Percentiles rank a stretch among this genome's conserved stretches.
Conservation (phyloP, 495 filamentous ascomycete species). For the Penicillium parvum region DNA sequence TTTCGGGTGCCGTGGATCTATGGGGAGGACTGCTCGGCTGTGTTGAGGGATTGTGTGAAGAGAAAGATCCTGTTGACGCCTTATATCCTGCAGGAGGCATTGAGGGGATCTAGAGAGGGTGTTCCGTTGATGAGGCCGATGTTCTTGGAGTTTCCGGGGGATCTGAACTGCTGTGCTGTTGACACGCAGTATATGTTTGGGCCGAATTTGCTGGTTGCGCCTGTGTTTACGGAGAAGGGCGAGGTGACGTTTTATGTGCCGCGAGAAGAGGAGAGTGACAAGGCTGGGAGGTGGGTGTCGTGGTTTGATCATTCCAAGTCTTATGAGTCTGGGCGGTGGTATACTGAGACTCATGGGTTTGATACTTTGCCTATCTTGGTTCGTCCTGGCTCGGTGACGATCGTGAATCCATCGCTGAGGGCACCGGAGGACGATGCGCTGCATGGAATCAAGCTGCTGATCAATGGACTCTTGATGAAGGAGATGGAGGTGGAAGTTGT, state of each 20-base stretch:
- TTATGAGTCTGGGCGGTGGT: conserved; percentile 39
- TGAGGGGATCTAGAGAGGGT: conserved; percentile 39
- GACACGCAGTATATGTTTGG: conserved; percentile 68
- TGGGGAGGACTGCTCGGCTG: conserved; percentile 56
- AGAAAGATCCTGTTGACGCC: conserved; percentile 61
- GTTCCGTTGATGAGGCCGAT: conserved; percentile 56
- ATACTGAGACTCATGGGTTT: conserved; percentile 42
- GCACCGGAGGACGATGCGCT: conserved; percentile 34
- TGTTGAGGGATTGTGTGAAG: conserved; percentile 53
- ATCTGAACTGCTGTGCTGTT: conserved; percentile 57
- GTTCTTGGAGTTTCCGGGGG: conserved; percentile 62
- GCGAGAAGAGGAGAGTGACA: conserved; percentile 21
- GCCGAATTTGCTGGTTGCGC: conserved; percentile 52
- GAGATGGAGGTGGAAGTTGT: conserved; percentile 32
- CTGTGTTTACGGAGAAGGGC: conserved; percentile 56
- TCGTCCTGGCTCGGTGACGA: conserved; percentile 35
- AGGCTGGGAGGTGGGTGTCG: conserved; percentile 48
- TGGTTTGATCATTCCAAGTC: conserved; percentile 41
- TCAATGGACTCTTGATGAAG: conserved; percentile 29
- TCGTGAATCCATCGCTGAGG: conserved; percentile 31
- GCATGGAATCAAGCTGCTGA: conserved; percentile 34
- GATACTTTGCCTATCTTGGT: conserved; percentile 38
- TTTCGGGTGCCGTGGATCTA: conserved; percentile 72
- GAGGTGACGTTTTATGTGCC: conserved; percentile 62
- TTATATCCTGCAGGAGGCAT: conserved; percentile 55